These are phyloP conservation scores for Kwoniella dejecticola DNA, from an alignment of 768 basidiomycete species.

Conservation along the genomic window DNA sequence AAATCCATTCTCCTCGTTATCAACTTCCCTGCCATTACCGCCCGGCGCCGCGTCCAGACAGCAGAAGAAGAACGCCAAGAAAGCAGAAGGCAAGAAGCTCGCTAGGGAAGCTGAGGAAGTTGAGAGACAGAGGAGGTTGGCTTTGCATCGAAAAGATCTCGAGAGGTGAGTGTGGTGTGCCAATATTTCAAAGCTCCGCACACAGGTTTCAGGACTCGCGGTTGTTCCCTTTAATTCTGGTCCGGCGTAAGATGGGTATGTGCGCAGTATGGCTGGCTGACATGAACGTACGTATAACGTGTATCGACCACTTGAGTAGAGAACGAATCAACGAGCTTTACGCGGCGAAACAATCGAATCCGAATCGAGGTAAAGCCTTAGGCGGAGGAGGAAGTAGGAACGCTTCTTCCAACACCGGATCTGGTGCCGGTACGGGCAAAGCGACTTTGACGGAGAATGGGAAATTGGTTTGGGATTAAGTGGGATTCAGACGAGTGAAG, in stretches of 20 bases:
- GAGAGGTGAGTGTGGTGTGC: slow-evolving; percentile 43
- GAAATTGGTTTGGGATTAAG: slow-evolving; percentile 42
- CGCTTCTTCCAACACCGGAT: background rate
- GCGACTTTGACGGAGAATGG: slow-evolving; percentile 36
- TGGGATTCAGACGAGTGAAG: too few relatives aligned
- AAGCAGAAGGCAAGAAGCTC: too few relatives aligned
- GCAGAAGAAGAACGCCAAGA: slow-evolving; percentile 49
- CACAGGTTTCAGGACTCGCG: background rate
- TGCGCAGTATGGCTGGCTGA: background rate
- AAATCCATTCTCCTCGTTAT: slow-evolving; percentile 5
- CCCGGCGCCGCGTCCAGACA: slow-evolving; percentile 33
- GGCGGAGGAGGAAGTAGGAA: background rate
- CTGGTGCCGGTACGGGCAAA: slow-evolving; percentile 17
- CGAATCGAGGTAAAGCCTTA: slow-evolving; percentile 20
- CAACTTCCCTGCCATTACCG: slow-evolving; percentile 25
- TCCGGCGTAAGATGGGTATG: background rate
- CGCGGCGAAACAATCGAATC: slow-evolving; percentile 25
- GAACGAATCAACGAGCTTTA: slow-evolving; percentile 48
- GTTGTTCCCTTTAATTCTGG: background rate
- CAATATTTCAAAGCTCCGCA: too few relatives aligned
- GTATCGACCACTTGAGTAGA: slow-evolving; percentile 16
- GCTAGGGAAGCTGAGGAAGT: slow-evolving; percentile 47
- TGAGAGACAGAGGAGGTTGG: slow-evolving; percentile 39
- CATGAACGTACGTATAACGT: background rate
- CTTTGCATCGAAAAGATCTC: slow-evolving; percentile 38